Percentiles rank a stretch among this genome's conserved stretches.
These are phyloP conservation scores for Lactarius deliciosus DNA, from an alignment of 768 basidiomycete genomes.

Conservation along the genomic window DNA sequence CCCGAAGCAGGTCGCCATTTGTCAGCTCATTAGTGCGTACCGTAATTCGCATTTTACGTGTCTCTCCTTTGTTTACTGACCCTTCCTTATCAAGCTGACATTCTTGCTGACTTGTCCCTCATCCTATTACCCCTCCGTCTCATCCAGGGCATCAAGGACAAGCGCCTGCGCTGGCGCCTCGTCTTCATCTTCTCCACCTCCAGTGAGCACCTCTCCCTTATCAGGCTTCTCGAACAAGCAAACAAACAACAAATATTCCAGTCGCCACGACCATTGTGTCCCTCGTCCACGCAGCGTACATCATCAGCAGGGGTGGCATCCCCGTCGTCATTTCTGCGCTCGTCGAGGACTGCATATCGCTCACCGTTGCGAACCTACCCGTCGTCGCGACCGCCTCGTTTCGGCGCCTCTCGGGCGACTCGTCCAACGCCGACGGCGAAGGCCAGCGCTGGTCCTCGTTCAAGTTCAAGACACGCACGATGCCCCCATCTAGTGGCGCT, in stretches of 20 bases:
- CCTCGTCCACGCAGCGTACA: constrained; percentile 35
- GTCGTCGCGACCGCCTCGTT: constrained; percentile 27
- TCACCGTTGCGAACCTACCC: constrained; percentile 24
- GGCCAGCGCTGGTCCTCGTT: constrained; percentile 30
- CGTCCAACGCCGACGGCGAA: constrained; percentile 16
- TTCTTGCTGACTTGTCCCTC: constrained; percentile 47
- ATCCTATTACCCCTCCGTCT: constrained; percentile 47
- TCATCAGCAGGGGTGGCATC: constrained; percentile 33
- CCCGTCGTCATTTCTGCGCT: constrained; percentile 36
- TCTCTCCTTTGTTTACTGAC: neutral
- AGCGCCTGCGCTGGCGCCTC: constrained; percentile 41
- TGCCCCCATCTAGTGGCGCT: neutral
- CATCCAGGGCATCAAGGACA: constrained; percentile 44
- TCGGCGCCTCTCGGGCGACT: neutral
- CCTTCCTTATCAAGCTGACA: constrained; percentile 41
- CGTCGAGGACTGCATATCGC: constrained; percentile 34
- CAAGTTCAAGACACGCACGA: constrained; percentile 28
- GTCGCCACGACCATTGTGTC: constrained; percentile 36
- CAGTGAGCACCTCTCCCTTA: constrained; percentile 34
- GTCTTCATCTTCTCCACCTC: constrained; percentile 56
- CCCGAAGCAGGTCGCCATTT: constrained; percentile 47
- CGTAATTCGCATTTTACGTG: constrained; percentile 12
- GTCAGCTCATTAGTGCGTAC: constrained; percentile 52
- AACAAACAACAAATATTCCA: neutral
- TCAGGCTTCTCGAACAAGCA: neutral